phyloP scores from a whole-genome alignment of 169 alveolate genomes.

The Plasmodium malariae region DNA sequence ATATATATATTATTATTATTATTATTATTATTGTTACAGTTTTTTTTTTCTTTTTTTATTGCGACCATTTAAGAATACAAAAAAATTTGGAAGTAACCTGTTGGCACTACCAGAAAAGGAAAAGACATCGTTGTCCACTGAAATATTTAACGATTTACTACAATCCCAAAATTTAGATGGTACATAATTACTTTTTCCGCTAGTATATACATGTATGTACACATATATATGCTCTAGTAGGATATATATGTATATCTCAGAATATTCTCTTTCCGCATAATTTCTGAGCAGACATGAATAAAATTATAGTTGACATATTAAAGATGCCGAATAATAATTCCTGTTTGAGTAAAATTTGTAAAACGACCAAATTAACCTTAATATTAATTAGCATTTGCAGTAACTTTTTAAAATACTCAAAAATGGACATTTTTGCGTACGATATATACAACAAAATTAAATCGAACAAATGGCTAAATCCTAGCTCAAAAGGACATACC shows the following conservation, averaged over 20 bases:
- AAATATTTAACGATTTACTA: conserved; percentile 32
- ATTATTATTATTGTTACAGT: no score
- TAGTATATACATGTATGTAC: conserved; percentile 3
- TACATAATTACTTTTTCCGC: neutral
- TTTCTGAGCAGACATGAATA: conserved; percentile 28
- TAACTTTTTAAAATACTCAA: conserved; percentile 34
- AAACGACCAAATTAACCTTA: conserved; percentile 55
- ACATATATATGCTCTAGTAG: neutral
- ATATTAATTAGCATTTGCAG: conserved; percentile 70
- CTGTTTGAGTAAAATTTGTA: conserved; percentile 52
- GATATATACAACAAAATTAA: conserved; percentile 44
- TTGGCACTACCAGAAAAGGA: conserved; percentile 1
- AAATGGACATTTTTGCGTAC: conserved; percentile 32
- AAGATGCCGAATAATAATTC: conserved; percentile 35
- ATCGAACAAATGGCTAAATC: conserved; percentile 9
- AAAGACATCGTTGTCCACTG: conserved; percentile 25
- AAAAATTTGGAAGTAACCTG: conserved; percentile 21
- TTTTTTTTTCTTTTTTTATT: neutral
- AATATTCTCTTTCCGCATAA: neutral
- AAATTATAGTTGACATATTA: conserved; percentile 33
- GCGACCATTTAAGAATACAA: conserved; percentile 24
- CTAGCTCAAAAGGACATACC: conserved; percentile 10
- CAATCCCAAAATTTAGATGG: conserved; percentile 44
- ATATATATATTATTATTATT: neutral
- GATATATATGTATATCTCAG: neutral